A percentile compares a stretch with the other conserved stretches of the same genome.
These are phyloP conservation scores for Lupinus albus DNA, from an alignment of 306 rosid genomes.

Conservation along the genomic window DNA sequence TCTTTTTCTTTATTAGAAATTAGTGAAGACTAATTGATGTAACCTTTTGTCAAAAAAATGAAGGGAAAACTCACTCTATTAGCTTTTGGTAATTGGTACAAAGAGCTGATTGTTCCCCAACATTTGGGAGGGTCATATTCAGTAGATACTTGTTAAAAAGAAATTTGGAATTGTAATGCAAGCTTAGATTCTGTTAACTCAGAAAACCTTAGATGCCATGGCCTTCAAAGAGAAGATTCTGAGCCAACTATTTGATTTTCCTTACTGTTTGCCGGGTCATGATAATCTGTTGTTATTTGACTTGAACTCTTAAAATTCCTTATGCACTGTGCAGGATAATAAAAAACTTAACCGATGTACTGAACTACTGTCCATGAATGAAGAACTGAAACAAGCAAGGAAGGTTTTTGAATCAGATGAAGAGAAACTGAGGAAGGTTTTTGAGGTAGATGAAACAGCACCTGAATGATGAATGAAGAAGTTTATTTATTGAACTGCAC, in stretches of 20 bases:
- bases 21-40: constrained; percentile 11
- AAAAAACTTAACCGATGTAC: constrained; percentile 82
- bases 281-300: constrained; percentile 21
- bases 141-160: constrained; percentile 4
- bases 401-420: constrained; percentile 87
- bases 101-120: too few relatives aligned
- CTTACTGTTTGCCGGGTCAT: constrained; percentile 12
- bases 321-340: constrained; percentile 54
- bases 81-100: too few relatives aligned
- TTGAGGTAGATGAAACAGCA: constrained; percentile 60
- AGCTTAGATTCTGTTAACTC: not conserved
- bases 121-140: not conserved
- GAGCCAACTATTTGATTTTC: too few relatives aligned
- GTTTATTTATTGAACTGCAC: constrained; percentile 29
- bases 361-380: constrained; percentile 86
- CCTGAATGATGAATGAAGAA: constrained; percentile 41
- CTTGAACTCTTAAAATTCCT: constrained; percentile 7
- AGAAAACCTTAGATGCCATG: not conserved
- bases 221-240: not conserved
- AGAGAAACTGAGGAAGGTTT: constrained; percentile 79
- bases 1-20: too few relatives aligned
- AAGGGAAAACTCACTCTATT: too few relatives aligned
- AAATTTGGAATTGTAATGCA: not conserved
- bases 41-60: not conserved
- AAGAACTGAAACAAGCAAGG: constrained; percentile 90